Base-by-base conservation (phyloP, 179 eudicot species). In the Vitellaria paradoxa region DNA sequence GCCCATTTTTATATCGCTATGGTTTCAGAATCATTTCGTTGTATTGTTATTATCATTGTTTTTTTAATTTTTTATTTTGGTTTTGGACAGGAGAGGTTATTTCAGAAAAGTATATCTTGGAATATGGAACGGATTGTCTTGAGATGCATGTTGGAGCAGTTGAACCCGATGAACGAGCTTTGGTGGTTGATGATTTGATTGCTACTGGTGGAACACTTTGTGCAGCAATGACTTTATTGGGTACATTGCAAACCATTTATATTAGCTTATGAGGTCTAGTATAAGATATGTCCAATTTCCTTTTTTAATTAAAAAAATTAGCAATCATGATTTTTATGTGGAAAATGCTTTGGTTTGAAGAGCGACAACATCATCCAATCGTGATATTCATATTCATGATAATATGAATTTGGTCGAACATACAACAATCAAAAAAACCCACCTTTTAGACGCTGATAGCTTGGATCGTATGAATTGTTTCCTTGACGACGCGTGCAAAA, bases 141-240 rank as follows among this genome's bases (percentile, higher is more conserved):
- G 92, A 94, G 85, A 94, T 94, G 97, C 98, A 94, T 81, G 84
- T 94, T 12, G 98, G 92, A 77, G 98, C 97, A 71, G 96, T 94
- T 77, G 87, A 87, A 81, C 80, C 84, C 20, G 91, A 89, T 56
- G 98, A 94, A 42, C 90, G 87, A 79, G 96, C 97, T 74, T 78
- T 93, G 79, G 91, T 93, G 12, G 98, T 93, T 59, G 98, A 93
- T 87, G 98, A 93, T 87, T 86, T 93, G 79, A 90, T 93, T 80
- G 98, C 97, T 74, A 93, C 97, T 74, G 98, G 98, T 52, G 98
- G 98, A 80, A 93, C 97, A 67, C 91, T 93, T 45, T 88, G 90
- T 90, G 97, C 98, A 0, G 98, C 98, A 37, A 93, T 93, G 90
- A 85, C 77, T 75, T 81, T 93, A 77, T 74, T 93, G 63, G 98